Evolutionary conservation across 1,284 basidiomycete species (phyloP).

Genomic region (Baeospora myosura): DNA sequence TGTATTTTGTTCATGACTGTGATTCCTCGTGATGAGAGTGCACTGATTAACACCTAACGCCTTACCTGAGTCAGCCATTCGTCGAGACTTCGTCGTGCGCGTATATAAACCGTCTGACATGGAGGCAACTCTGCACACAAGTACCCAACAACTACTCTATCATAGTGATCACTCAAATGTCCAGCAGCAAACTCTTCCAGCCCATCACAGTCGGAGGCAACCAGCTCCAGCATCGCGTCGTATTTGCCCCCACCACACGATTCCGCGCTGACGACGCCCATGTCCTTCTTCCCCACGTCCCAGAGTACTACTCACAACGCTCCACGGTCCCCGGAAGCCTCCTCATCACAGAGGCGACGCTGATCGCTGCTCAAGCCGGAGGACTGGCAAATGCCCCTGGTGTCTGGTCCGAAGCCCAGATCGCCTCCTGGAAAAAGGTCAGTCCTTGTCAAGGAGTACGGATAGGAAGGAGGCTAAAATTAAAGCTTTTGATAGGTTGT

Average conservation of each 20-base stretch:
- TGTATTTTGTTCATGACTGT: too few species aligned
- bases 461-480: neutral
- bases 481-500: slow-evolving; percentile 9
- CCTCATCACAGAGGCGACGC: slow-evolving; percentile 1
- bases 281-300: neutral
- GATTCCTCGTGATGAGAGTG: too few species aligned
- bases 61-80: too few species aligned
- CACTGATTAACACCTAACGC: too few species aligned
- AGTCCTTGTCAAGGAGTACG: neutral
- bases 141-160: too few species aligned
- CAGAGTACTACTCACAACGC: neutral
- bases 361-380: neutral
- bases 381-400: neutral
- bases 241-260: slow-evolving; percentile 1
- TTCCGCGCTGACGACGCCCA: neutral
- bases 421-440: slow-evolving; percentile 7
- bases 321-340: neutral
- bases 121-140: too few species aligned
- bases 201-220: slow-evolving; percentile 1
- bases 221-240: slow-evolving; percentile 1
- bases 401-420: neutral
- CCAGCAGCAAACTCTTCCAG: neutral
- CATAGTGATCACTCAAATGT: too few species aligned
- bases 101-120: too few species aligned
- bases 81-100: too few species aligned